Evolutionary conservation across 2,329 filamentous ascomycete genomes (phyloP), one percentile per base, ranked within the genome.

Genomic region (Aspergillus flavus): DNA sequence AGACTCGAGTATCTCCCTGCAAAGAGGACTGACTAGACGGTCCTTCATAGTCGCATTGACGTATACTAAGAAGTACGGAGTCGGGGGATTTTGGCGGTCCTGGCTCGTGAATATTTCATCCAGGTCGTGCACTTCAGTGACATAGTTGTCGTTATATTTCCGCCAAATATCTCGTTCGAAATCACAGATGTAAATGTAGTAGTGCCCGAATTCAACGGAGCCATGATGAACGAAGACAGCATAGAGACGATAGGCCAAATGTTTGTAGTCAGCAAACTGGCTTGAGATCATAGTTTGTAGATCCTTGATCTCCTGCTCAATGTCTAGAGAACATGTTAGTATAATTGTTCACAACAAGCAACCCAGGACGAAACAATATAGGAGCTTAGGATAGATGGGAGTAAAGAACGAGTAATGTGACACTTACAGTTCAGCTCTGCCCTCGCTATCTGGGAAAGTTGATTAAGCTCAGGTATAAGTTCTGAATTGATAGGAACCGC

Each of bases 161-260:
- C 93, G 89, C 94, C 95, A 99, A 23, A 94, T 82, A 41, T 88
- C 81, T 54, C 87, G 86, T 67, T 89, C 86, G 76, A 96, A 96
- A 79, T 98, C 95, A 73, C 89, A 91, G 67, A 99, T 96, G 85
- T 94, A 97, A 52, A 97, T 93, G 90, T 93, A 97, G 80, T 98
- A 99, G 77, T 99, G 95, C 0, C 95, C 95, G 53, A 89, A 89
- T 52, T 84, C 85, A 46, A 89, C 84, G 32, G 78, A 80, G 34
- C 85, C 85, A 23, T 91, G 89, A 75, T 99, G 95, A 71, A 97
- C 94, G 73, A 99, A 96, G 36, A 97, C 91, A 0, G 94, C 92
- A 69, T 97, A 94, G 5, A 99, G 86, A 16, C 88, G 88, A 76
- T 98, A 99, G 12, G 89, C 86, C 54, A 92, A 82, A 30, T 87